Conservation (phyloP, 495 filamentous ascomycete genomes). For the Venustampulla echinocandica region DNA sequence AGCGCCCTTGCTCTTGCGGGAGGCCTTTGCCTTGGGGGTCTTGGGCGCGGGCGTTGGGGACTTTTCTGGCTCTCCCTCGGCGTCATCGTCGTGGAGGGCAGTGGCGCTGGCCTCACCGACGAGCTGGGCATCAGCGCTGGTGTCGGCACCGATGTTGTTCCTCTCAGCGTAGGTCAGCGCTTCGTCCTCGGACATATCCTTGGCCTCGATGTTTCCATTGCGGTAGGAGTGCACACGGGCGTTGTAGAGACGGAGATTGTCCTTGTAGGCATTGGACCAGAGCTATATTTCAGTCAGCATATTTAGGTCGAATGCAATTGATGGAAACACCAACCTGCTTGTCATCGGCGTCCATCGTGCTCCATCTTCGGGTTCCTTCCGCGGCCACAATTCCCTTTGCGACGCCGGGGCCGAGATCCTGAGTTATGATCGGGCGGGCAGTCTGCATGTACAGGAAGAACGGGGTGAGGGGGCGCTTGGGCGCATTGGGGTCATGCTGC, state of each 20-base stretch:
- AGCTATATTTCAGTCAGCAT: conserved; percentile 33
- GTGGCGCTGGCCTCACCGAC: conserved; percentile 36
- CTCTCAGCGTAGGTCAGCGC: conserved; percentile 48
- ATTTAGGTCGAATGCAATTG: background rate
- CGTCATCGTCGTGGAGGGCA: conserved; percentile 48
- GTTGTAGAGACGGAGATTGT: conserved; percentile 69
- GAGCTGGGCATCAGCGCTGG: conserved; percentile 16
- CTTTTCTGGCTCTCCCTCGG: conserved; percentile 42
- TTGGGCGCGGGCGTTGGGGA: conserved; percentile 46
- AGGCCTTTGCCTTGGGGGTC: conserved; percentile 34
- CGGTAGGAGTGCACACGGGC: conserved; percentile 67
- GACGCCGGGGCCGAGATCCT: conserved; percentile 59
- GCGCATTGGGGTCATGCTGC: conserved; percentile 83
- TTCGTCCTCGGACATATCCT: conserved; percentile 52
- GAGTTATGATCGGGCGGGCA: conserved; percentile 66
- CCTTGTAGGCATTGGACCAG: conserved; percentile 66
- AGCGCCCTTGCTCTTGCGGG: conserved; percentile 35
- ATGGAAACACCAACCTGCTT: conserved; percentile 53
- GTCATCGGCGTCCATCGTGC: conserved; percentile 58
- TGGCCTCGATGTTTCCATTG: conserved; percentile 52
- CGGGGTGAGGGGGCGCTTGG: conserved; percentile 85
- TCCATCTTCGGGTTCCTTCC: conserved; percentile 78
- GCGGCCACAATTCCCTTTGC: conserved; percentile 72
- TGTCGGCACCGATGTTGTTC: conserved; percentile 30
- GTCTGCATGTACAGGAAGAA: conserved; percentile 90